These are phyloP conservation scores for Albugo candida DNA, from an alignment of 352 stramenopile species.

Conservation along the genomic window DNA sequence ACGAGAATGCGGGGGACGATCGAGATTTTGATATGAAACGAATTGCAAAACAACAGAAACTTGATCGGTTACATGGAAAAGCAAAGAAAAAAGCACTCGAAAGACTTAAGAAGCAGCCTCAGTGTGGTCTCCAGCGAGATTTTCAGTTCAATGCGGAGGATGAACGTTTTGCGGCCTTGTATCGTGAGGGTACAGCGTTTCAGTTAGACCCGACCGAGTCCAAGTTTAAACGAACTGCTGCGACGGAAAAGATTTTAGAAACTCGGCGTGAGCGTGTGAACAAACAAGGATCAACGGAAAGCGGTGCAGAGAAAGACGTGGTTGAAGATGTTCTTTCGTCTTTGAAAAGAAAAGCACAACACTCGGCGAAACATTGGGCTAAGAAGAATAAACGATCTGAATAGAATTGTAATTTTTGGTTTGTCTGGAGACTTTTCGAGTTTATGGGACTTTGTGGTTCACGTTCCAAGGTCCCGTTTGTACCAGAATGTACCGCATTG, in stretches of 20 bases:
- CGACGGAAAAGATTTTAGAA: slow-evolving; percentile 58
- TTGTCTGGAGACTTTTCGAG: no score
- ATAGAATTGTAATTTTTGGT: no score
- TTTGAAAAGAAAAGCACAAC: no score
- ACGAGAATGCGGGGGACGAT: slow-evolving; percentile 13
- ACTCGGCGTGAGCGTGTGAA: slow-evolving; percentile 50
- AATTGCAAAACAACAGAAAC: slow-evolving; percentile 51
- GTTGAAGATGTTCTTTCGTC: no score
- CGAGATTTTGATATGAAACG: slow-evolving; percentile 78
- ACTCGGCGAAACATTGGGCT: no score
- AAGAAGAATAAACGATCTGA: no score
- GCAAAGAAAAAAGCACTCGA: slow-evolving; percentile 64
- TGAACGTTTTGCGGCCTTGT: slow-evolving; percentile 52
- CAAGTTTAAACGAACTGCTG: slow-evolving; percentile 69
- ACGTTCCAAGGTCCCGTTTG: no score
- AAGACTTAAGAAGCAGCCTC: slow-evolving; percentile 36
- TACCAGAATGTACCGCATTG: no score
- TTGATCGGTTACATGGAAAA: slow-evolving; percentile 31
- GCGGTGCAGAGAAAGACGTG: no score
- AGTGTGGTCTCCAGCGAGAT: slow-evolving; percentile 46
- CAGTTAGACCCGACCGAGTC: slow-evolving; percentile 67
- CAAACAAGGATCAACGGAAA: not conserved
- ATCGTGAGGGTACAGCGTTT: slow-evolving; percentile 56
- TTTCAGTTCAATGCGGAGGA: slow-evolving; percentile 62
- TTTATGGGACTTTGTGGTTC: no score